Evolutionary conservation across 495 filamentous ascomycete genomes (phyloP), one percentile per base, ranked within the genome.

Genomic region (Cenococcum geophilum): DNA sequence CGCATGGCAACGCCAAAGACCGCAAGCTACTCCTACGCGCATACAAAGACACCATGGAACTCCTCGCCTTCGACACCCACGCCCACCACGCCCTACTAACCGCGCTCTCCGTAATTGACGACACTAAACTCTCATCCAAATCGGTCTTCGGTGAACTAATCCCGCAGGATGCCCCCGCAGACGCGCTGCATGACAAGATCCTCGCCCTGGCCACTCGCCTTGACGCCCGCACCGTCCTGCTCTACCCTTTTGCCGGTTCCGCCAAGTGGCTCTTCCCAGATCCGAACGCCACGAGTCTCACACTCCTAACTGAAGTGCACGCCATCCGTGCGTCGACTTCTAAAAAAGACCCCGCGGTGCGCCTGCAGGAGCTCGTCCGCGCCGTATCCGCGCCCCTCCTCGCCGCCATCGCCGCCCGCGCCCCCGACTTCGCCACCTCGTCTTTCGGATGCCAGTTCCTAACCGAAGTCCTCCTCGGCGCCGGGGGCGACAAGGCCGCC

Each of bases 61-160:
- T 85, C 55, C 88, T 97, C 82, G 87, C 87, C 2, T 82, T 81
- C 55, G 92, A 99, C 72, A 63, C 78, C 2, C 57, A 92, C 67
- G 95, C 83, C 1, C 91, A 97, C 67, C 80, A 87, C 69, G 79
- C 96, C 54, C 80, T 97, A 16, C 76, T 97, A 25, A 78, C 91
- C 1, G 89, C 88, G 4, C 91, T 88, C 71, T 92, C 97, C 68
- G 84, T 95, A 25, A 84, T 96, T 56, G 95, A 99, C 65, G 95
- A 99, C 70, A 97, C 92, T 1, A 88, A 90, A 56, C 76, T 96
- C 59, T 86, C 84, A n/a, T 79, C 87, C 18, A 97, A 96, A 73
- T 78, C 86, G 22, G 85, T 97, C 60, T 86, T 97, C 65, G 75
- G 87, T 0, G 92, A 96, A 73, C 78, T 97, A 14, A 62, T 70